Evolutionary conservation across 225 moss, liverwort and hornwort genomes (phyloP).

Genomic region (Physcomitrium patens): DNA sequence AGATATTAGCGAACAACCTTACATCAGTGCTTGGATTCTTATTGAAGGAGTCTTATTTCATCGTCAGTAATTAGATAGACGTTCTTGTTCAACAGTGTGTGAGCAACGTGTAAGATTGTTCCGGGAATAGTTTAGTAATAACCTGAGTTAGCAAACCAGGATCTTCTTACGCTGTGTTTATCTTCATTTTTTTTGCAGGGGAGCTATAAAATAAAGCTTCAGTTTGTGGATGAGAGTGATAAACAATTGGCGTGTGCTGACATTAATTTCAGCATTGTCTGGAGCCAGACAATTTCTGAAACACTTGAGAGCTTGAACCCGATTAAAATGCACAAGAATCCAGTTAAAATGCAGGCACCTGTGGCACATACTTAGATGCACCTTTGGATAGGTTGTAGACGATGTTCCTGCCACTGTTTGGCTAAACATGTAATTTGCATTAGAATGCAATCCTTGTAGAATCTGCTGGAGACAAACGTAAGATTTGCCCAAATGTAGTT

Average conservation of each 20-base stretch:
- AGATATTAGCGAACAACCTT: too few relatives aligned
- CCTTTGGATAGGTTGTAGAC: not conserved
- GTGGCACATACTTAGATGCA: slow-evolving; percentile 20
- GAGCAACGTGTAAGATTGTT: too few relatives aligned
- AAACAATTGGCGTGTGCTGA: slow-evolving; percentile 31
- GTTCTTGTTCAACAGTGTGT: too few relatives aligned
- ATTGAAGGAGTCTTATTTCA: too few relatives aligned
- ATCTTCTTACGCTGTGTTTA: not conserved
- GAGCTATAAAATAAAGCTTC: slow-evolving; percentile 35
- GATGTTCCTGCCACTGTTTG: not conserved
- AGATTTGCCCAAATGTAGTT: not conserved
- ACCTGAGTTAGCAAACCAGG: not conserved
- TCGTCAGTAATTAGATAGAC: too few relatives aligned
- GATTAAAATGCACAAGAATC: slow-evolving; percentile 10
- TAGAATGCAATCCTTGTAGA: not conserved
- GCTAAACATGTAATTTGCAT: not conserved
- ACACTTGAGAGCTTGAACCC: slow-evolving; percentile 27
- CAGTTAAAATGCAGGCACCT: not conserved
- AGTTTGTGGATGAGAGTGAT: slow-evolving; percentile 18
- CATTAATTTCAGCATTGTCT: slow-evolving; percentile 32
- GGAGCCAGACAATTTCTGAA: slow-evolving; percentile 2
- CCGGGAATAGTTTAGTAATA: not conserved
- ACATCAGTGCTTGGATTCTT: too few relatives aligned
- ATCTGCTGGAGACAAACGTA: not conserved
- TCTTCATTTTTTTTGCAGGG: slow-evolving; percentile 19